These are phyloP conservation scores for Diaporthe australafricana DNA, from an alignment of 2,329 filamentous ascomycete genomes.

Conservation along the genomic window DNA sequence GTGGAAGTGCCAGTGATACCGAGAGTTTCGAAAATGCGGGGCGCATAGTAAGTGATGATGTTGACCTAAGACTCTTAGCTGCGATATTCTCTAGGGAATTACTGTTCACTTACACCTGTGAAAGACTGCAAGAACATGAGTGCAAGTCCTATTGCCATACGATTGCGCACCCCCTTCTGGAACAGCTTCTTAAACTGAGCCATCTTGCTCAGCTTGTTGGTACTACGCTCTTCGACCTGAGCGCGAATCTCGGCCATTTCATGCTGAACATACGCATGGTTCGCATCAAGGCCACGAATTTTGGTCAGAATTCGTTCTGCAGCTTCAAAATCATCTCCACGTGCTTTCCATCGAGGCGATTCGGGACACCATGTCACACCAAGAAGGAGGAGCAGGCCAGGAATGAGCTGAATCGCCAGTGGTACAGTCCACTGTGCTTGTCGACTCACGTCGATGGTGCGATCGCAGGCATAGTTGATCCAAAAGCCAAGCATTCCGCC, in stretches of 20 bases:
- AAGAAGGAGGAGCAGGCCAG: constrained; percentile 9
- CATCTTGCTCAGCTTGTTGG: constrained; percentile 13
- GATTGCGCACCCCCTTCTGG: constrained; percentile 4
- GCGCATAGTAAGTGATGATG: constrained; percentile 49
- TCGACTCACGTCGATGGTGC: constrained; percentile 11
- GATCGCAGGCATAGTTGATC: constrained; percentile 55
- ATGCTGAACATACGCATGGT: constrained; percentile 1
- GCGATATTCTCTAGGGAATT: neutral
- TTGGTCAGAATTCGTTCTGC: constrained; percentile 8
- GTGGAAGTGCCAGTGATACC: constrained; percentile 58
- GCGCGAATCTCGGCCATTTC: constrained; percentile 16
- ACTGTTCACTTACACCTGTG: constrained; percentile 7
- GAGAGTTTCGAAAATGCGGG: constrained; percentile 48
- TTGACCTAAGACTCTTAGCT: constrained; percentile 35
- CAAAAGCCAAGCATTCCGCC: constrained; percentile 65
- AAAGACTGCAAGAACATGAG: constrained; percentile 19
- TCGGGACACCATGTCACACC: constrained; percentile 17
- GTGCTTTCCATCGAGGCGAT: constrained; percentile 17
- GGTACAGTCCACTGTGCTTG: constrained; percentile 9
- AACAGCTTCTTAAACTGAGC: constrained; percentile 15
- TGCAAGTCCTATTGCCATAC: constrained; percentile 12
- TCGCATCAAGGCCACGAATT: constrained; percentile 11
- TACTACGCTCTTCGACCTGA: constrained; percentile 18
- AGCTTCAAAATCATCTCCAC: constrained; percentile 12
- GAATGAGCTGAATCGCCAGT: neutral